phyloP scores from a whole-genome alignment of 2,329 filamentous ascomycete genomes.

The Stachybotrys elegans region DNA sequence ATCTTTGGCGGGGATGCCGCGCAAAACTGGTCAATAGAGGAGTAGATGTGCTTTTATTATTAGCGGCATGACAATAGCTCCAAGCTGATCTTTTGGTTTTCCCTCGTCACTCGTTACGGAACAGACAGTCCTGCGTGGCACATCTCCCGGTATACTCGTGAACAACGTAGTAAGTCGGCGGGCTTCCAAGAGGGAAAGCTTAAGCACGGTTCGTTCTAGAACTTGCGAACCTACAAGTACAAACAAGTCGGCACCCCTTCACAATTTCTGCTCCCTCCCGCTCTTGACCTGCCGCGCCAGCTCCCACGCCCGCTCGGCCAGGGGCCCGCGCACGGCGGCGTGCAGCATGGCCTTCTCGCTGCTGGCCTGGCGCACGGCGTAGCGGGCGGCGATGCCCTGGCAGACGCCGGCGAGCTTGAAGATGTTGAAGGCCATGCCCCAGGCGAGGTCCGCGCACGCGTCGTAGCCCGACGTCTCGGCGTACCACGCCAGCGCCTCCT shows the following conservation, averaged over 20 bases:
- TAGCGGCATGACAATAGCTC: too few relatives aligned
- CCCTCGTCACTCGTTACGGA: too few relatives aligned
- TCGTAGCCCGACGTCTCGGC: constrained; percentile 61
- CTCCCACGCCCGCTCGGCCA: constrained; percentile 76
- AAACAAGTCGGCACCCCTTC: background rate
- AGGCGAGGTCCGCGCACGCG: constrained; percentile 53
- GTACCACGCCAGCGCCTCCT: constrained; percentile 38
- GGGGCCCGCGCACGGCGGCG: constrained; percentile 61
- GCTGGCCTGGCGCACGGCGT: constrained; percentile 81
- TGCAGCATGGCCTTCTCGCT: constrained; percentile 75
- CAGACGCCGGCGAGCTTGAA: constrained; percentile 58
- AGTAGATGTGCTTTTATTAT: too few relatives aligned
- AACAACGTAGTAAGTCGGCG: too few relatives aligned
- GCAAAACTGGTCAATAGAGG: too few relatives aligned
- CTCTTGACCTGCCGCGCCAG: constrained; percentile 49
- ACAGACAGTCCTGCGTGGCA: too few relatives aligned
- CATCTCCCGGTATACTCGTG: too few relatives aligned
- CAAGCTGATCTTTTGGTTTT: too few relatives aligned
- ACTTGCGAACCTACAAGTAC: background rate
- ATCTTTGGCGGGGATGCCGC: too few relatives aligned
- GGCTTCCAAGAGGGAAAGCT: background rate
- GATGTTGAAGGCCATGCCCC: constrained; percentile 58
- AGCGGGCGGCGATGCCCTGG: constrained; percentile 89
- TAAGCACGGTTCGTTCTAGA: constrained; percentile 15
- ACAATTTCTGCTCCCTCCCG: constrained; percentile 20